Evolutionary conservation across 2,329 filamentous ascomycete species (phyloP).

Genomic region (Aspergillus sp.): DNA sequence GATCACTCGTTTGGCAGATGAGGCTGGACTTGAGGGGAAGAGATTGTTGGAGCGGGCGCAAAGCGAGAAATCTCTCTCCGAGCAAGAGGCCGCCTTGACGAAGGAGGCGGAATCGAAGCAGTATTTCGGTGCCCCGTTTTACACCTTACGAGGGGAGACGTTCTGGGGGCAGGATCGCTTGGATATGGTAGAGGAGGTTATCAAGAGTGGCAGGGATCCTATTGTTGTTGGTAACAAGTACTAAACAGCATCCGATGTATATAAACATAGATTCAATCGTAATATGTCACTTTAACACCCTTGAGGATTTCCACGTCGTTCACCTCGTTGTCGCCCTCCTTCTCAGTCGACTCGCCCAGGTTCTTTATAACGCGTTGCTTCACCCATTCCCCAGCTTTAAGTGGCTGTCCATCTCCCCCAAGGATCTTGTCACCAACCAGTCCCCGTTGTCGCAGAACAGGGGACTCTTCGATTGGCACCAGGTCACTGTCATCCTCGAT

Average conservation of each 20-base stretch:
- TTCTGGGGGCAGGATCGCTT: slow-evolving; percentile 1
- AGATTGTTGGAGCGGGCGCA: neutral
- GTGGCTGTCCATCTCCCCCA: neutral
- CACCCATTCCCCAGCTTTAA: slow-evolving; percentile 2
- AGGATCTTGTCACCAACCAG: neutral
- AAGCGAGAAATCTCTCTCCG: neutral
- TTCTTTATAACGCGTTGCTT: slow-evolving; percentile 4
- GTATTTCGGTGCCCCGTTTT: neutral
- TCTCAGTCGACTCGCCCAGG: neutral
- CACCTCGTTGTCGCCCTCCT: no score
- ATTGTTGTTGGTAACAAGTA: no score
- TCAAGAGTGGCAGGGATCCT: neutral
- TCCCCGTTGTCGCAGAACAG: neutral
- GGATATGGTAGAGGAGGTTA: neutral
- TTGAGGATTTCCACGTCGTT: no score
- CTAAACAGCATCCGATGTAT: no score
- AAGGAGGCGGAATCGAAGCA: neutral
- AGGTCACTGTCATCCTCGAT: neutral
- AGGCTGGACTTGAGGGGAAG: neutral
- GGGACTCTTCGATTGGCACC: neutral
- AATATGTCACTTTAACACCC: no score
- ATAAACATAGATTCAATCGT: no score
- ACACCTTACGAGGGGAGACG: neutral
- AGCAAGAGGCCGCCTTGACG: neutral
- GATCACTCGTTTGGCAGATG: neutral